Evolutionary conservation across 192 early-diverging fungal genomes (phyloP).

Genomic region (Spizellomyces punctatus): DNA sequence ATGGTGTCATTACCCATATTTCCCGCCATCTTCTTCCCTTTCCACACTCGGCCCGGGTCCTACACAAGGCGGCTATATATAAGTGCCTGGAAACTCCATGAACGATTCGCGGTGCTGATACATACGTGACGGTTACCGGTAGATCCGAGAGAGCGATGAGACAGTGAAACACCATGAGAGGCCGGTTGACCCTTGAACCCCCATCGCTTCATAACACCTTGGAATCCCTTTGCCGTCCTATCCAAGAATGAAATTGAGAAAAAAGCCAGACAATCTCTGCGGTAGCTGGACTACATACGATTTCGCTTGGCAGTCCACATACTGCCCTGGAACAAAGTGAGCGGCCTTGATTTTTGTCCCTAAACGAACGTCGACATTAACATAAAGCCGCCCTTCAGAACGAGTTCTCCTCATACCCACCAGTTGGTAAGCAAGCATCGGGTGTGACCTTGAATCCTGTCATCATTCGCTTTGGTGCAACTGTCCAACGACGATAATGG

Average conservation of each 20-base stretch:
- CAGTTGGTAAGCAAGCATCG: conserved; percentile 83
- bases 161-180: conserved; percentile 91
- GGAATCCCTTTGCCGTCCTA: conserved; percentile 91
- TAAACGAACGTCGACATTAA: neutral
- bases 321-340: conserved; percentile 96
- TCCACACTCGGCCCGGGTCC: conserved; percentile 87
- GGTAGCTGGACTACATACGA: conserved; percentile 50
- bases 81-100: too few species aligned
- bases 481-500: conserved; percentile 72
- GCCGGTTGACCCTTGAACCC: conserved; percentile 88
- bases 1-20: conserved; percentile 85
- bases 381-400: too few species aligned
- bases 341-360: conserved; percentile 66
- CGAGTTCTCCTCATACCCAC: conserved; percentile 22
- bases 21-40: conserved; percentile 98
- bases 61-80: conserved; percentile 8
- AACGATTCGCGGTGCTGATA: neutral
- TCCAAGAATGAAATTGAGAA: neutral
- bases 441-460: conserved; percentile 82
- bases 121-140: conserved; percentile 58
- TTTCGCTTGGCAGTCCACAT: conserved; percentile 86
- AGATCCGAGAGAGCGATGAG: conserved; percentile 86
- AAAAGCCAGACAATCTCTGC: too few species aligned
- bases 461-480: conserved; percentile 78
- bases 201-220: conserved; percentile 97